Conservation (phyloP, 2,329 filamentous ascomycete genomes). For the Aspergillus piperis region DNA sequence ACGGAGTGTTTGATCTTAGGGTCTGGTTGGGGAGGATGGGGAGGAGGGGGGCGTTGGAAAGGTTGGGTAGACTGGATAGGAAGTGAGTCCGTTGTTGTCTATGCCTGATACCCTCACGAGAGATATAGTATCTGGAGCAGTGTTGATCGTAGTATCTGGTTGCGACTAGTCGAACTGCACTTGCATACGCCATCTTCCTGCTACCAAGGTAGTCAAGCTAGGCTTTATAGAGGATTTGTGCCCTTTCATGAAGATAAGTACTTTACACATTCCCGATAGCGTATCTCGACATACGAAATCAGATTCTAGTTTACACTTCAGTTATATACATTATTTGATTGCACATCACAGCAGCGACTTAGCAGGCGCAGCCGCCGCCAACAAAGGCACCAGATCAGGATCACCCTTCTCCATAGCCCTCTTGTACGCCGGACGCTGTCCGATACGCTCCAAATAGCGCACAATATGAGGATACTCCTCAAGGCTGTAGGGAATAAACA, state of each 20-base stretch:
- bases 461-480: slow-evolving; percentile 47
- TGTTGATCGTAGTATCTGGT: too few relatives aligned
- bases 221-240: too few relatives aligned
- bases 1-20: slow-evolving; percentile 23
- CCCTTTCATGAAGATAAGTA: too few relatives aligned
- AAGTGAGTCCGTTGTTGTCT: neutral
- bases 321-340: neutral
- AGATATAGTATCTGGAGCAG: too few relatives aligned
- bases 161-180: too few relatives aligned
- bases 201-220: too few relatives aligned
- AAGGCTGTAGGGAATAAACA: slow-evolving; percentile 51
- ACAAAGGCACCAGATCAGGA: slow-evolving; percentile 45
- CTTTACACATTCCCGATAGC: too few relatives aligned
- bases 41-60: neutral
- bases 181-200: too few relatives aligned
- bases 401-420: slow-evolving; percentile 54
- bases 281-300: too few relatives aligned
- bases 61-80: neutral
- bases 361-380: slow-evolving; percentile 11
- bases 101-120: too few relatives aligned
- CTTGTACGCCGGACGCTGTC: slow-evolving; percentile 49
- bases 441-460: slow-evolving; percentile 50
- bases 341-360: neutral
- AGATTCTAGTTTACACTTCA: neutral
- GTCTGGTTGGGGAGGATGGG: slow-evolving; percentile 20